Evolutionary conservation across 352 stramenopile species (phyloP).

Genomic region (Globisporangium acanthophoron): DNA sequence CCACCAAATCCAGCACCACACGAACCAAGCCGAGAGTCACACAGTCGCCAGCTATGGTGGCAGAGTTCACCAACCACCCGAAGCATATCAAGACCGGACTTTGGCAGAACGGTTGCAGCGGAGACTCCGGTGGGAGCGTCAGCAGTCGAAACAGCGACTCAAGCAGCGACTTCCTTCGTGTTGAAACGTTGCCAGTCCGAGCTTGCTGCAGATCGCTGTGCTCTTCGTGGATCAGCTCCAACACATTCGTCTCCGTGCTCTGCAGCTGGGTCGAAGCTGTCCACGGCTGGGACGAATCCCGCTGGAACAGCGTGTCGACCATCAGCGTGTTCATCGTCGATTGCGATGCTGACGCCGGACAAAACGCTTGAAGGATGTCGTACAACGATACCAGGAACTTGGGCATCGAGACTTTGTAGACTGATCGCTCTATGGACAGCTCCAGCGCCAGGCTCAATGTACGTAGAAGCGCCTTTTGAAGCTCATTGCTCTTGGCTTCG

Average conservation of each 20-base stretch:
- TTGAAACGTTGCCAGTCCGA: background rate
- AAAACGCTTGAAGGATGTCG: constrained; percentile 5
- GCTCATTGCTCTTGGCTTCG: background rate
- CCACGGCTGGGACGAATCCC: background rate
- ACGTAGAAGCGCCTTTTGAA: constrained; percentile 1
- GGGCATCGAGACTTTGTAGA: constrained; percentile 12
- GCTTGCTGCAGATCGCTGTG: background rate
- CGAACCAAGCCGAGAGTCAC: background rate
- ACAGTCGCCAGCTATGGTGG: constrained; percentile 6
- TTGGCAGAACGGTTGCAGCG: constrained; percentile 5
- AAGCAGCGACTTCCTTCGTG: constrained; percentile 4
- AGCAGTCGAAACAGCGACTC: constrained; percentile 6
- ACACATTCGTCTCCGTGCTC: background rate
- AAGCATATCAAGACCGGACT: constrained; percentile 5
- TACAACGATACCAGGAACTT: constrained; percentile 12
- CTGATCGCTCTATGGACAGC: constrained; percentile 8
- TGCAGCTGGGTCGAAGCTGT: background rate
- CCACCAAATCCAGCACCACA: constrained; percentile 6
- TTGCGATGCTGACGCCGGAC: background rate
- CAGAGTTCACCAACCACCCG: constrained; percentile 9
- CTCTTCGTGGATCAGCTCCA: constrained; percentile 9
- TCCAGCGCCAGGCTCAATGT: constrained; percentile 10
- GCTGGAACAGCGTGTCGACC: constrained; percentile 4
- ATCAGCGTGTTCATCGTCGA: constrained; percentile 12
- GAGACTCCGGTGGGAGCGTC: constrained; percentile 3